Conservation (phyloP, 2,329 filamentous ascomycete genomes). For the Tricladium varicosporioides region DNA sequence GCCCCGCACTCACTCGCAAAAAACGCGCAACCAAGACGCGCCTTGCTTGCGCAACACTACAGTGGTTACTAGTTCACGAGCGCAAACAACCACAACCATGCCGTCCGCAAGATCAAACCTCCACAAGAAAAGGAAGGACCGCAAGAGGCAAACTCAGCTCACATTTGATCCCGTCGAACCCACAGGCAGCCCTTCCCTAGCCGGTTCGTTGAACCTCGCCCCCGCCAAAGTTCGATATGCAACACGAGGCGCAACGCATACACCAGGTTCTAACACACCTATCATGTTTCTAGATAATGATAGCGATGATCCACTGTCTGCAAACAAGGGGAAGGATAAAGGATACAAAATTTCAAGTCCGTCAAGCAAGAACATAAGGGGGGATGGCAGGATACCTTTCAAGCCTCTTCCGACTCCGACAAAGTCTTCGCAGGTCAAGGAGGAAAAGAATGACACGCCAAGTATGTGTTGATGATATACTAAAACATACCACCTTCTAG, state of each 20-base stretch:
- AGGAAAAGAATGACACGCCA: too few species aligned
- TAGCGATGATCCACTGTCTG: neutral
- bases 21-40: neutral
- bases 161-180: conserved; percentile 25
- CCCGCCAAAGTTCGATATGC: conserved; percentile 28
- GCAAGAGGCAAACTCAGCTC: conserved; percentile 30
- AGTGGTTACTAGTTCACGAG: too few species aligned
- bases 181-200: conserved; percentile 13
- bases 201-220: conserved; percentile 10
- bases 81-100: conserved; percentile 11
- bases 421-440: conserved; percentile 24
- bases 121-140: conserved; percentile 22
- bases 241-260: conserved; percentile 2
- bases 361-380: neutral
- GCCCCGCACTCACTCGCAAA: neutral
- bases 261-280: conserved; percentile 5
- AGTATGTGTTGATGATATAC: too few species aligned
- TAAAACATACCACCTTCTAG: too few species aligned
- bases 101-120: conserved; percentile 18
- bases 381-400: conserved; percentile 16
- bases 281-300: neutral
- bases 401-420: conserved; percentile 22
- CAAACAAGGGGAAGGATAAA: neutral
- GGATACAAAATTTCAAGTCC: too few species aligned
- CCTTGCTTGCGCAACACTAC: neutral